Conservation (phyloP, 176 grass and related monocot species). For the Phoenix roebelenii region DNA sequence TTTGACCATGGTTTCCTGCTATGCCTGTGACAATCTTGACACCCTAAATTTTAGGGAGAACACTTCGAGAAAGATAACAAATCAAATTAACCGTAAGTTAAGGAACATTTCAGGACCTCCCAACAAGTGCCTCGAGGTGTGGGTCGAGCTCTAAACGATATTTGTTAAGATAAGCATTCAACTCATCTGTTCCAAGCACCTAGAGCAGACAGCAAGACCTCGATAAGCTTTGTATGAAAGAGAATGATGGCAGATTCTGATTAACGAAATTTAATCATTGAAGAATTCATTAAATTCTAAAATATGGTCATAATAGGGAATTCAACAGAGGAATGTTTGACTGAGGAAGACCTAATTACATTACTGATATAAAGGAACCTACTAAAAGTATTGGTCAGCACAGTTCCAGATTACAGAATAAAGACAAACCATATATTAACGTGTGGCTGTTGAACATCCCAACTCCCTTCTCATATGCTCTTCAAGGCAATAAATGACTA, state of each 20-base stretch:
- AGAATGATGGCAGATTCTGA: too few species aligned
- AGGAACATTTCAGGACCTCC: conserved; percentile 38
- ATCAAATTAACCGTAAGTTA: conserved; percentile 3
- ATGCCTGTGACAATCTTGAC: conserved; percentile 42
- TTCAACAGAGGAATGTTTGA: too few species aligned
- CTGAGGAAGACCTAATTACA: neutral
- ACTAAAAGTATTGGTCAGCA: neutral
- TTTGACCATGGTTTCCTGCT: conserved; percentile 64
- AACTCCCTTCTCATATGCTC: too few species aligned
- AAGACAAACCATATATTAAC: too few species aligned
- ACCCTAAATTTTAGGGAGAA: neutral
- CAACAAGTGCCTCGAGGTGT: conserved; percentile 62
- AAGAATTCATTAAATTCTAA: too few species aligned
- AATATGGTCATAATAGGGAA: too few species aligned
- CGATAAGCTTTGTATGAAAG: too few species aligned
- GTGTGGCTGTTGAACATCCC: too few species aligned
- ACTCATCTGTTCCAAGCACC: conserved; percentile 85
- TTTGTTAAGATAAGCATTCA: conserved; percentile 69
- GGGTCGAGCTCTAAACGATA: conserved; percentile 70
- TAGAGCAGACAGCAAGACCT: conserved; percentile 12
- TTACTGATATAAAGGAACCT: neutral
- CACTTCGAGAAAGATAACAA: neutral
- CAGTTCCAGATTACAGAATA: too few species aligned
- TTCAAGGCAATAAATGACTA: too few species aligned
- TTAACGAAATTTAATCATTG: too few species aligned